Conservation (phyloP, 2,329 filamentous ascomycete genomes). For the Fusarium acutatum region DNA sequence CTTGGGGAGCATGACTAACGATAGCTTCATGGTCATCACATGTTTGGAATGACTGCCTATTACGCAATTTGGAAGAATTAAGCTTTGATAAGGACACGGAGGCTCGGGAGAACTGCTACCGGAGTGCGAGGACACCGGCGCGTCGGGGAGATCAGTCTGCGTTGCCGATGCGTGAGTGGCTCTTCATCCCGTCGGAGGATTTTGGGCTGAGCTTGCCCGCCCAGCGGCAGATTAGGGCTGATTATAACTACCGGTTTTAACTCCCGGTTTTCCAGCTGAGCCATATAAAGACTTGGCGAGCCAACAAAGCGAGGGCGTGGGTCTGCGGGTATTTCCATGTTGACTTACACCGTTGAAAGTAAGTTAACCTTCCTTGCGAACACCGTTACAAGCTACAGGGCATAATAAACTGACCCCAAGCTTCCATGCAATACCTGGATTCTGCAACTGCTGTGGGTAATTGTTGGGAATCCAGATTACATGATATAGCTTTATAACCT, state of each 20-base stretch:
- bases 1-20: neutral
- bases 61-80: neutral
- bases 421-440: fast-evolving
- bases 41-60: neutral
- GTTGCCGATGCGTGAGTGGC: neutral
- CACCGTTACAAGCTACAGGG: fast-evolving
- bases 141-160: neutral
- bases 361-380: fast-evolving
- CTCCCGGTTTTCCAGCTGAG: neutral
- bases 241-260: neutral
- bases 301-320: neutral
- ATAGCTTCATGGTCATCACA: neutral
- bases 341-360: neutral
- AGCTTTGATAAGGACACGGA: neutral
- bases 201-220: neutral
- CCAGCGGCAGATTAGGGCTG: fast-evolving
- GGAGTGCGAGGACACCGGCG: neutral
- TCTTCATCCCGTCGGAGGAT: neutral
- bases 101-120: neutral
- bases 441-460: fast-evolving
- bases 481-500: too few relatives aligned
- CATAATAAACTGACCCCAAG: fast-evolving
- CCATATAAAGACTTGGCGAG: fast-evolving
- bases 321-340: neutral
- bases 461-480: neutral